Percentiles rank a stretch among this genome's conserved stretches.
Conservation (phyloP, 768 basidiomycete species). For the Termitomyces sp. region DNA sequence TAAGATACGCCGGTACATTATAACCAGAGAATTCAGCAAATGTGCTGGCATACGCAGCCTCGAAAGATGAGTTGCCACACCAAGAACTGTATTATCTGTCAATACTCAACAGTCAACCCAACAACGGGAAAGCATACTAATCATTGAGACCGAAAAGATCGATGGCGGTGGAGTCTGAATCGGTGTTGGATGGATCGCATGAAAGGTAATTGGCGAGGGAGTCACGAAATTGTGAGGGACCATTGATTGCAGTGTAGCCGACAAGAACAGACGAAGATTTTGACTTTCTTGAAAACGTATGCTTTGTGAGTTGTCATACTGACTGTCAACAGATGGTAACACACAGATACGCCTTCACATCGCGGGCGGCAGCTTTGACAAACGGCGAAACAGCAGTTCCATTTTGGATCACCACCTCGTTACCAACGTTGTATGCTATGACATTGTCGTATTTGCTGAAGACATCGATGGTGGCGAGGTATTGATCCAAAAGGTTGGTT, state of each 20-base stretch:
- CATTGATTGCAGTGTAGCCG: slow-evolving; percentile 85
- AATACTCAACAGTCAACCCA: background rate
- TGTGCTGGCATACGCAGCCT: slow-evolving; percentile 49
- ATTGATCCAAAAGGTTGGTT: slow-evolving; percentile 73
- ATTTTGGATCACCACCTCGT: slow-evolving; percentile 61
- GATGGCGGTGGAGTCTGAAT: slow-evolving; percentile 58
- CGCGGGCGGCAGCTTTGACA: slow-evolving; percentile 89
- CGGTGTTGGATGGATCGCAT: slow-evolving; percentile 54
- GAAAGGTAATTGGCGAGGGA: slow-evolving; percentile 74
- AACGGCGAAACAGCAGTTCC: slow-evolving; percentile 66
- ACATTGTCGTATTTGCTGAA: slow-evolving; percentile 89
- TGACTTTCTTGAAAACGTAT: slow-evolving; percentile 40
- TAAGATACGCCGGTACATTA: slow-evolving; percentile 85
- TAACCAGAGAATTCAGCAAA: slow-evolving; percentile 53
- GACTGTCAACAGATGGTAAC: slow-evolving; percentile 19
- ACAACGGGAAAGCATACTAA: slow-evolving; percentile 49
- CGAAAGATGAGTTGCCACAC: slow-evolving; percentile 68
- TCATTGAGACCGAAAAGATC: slow-evolving; percentile 87
- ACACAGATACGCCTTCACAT: slow-evolving; percentile 79
- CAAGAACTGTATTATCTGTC: slow-evolving; percentile 52
- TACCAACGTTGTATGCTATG: slow-evolving; percentile 85
- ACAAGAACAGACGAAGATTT: slow-evolving; percentile 63
- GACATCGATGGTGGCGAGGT: slow-evolving; percentile 68
- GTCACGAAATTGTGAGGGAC: slow-evolving; percentile 51
- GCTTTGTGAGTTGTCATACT: background rate